Evolutionary conservation across 345 rosid species (phyloP).

Genomic region (Eucalyptus globulus): DNA sequence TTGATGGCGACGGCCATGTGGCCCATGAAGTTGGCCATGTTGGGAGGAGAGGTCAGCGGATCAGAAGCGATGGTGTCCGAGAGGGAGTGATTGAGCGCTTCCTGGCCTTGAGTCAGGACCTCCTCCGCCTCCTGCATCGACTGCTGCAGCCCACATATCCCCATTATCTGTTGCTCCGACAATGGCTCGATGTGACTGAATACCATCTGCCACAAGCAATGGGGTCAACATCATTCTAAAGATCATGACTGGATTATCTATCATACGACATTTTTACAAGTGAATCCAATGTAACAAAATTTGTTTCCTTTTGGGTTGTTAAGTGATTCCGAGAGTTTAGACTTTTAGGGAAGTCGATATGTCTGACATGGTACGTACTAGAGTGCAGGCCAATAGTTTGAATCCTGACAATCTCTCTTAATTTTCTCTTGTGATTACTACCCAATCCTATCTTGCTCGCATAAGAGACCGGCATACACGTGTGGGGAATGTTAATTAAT

Average conservation of each 20-base stretch:
- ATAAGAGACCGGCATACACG: neutral
- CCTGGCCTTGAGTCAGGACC: slow-evolving; percentile 32
- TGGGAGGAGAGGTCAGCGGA: slow-evolving; percentile 1
- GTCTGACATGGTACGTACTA: neutral
- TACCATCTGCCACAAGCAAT: slow-evolving; percentile 9
- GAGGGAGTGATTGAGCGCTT: slow-evolving; percentile 23
- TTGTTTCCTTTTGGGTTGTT: neutral
- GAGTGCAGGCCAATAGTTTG: neutral
- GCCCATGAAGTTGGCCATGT: slow-evolving; percentile 17
- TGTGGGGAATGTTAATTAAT: neutral
- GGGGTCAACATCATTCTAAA: neutral
- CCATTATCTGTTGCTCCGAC: slow-evolving; percentile 30
- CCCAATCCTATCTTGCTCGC: neutral
- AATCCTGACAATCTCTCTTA: neutral
- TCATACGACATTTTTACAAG: neutral
- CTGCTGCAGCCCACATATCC: slow-evolving; percentile 24
- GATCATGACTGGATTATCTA: neutral
- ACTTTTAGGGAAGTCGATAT: neutral
- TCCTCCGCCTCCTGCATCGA: slow-evolving; percentile 36
- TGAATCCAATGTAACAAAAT: neutral
- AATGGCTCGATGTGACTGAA: slow-evolving; percentile 17
- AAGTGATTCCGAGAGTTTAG: neutral
- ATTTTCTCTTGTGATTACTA: neutral
- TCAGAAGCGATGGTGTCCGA: slow-evolving; percentile 27
- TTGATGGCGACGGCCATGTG: slow-evolving; percentile 34